Conservation (phyloP, 2,329 filamentous ascomycete species). For the Torrubiellomyces zombiae region DNA sequence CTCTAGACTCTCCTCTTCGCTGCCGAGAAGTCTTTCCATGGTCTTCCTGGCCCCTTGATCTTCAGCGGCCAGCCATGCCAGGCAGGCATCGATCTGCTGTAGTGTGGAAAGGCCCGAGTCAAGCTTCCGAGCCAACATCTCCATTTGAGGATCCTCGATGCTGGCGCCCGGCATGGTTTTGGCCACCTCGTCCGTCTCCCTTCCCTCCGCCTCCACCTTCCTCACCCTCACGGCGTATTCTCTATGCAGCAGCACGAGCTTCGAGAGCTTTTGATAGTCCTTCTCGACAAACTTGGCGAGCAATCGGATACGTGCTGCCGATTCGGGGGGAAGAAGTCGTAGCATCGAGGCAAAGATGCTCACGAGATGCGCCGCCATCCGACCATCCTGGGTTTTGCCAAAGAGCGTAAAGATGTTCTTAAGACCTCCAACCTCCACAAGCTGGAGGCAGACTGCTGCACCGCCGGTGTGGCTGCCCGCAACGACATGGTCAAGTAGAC, state of each 20-base stretch:
- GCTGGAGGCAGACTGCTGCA: slow-evolving; percentile 48
- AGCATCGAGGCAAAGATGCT: slow-evolving; percentile 74
- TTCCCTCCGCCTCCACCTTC: slow-evolving; percentile 29
- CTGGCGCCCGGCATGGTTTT: slow-evolving; percentile 7
- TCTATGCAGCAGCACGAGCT: slow-evolving; percentile 52
- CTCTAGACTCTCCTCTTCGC: slow-evolving; percentile 47
- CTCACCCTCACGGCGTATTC: slow-evolving; percentile 54
- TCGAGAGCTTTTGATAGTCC: slow-evolving; percentile 70
- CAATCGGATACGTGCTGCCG: slow-evolving; percentile 61
- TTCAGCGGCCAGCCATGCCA: slow-evolving; percentile 87
- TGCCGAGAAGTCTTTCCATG: slow-evolving; percentile 46
- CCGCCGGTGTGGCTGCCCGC: slow-evolving; percentile 24
- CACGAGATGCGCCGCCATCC: slow-evolving; percentile 62
- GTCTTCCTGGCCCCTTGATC: slow-evolving; percentile 57
- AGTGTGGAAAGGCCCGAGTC: slow-evolving; percentile 74
- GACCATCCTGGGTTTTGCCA: slow-evolving; percentile 61
- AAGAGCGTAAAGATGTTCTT: slow-evolving; percentile 77
- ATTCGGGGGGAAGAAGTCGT: slow-evolving; percentile 60
- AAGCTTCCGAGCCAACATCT: slow-evolving; percentile 58
- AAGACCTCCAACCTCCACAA: slow-evolving; percentile 72
- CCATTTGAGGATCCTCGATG: slow-evolving; percentile 41
- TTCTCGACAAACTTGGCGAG: slow-evolving; percentile 94
- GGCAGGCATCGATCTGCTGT: slow-evolving; percentile 66
- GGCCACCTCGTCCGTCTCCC: too few species aligned
- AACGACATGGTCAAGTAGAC: slow-evolving; percentile 72